Base-by-base conservation (phyloP, 2,329 filamentous ascomycete genomes). In the Pseudocercospora musae region DNA sequence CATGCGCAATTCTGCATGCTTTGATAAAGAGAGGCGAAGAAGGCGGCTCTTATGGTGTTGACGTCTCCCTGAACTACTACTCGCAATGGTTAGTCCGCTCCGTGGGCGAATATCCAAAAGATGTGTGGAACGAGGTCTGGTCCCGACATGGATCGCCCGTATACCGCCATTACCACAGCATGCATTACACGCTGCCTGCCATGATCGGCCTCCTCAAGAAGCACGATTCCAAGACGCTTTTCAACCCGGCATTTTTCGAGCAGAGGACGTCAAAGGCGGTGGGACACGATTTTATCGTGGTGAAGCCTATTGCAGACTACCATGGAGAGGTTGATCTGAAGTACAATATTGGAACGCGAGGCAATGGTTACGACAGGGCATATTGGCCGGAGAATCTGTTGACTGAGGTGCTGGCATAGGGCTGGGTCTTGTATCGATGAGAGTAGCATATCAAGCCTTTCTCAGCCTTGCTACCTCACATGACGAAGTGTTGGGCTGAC, bases 121-220 rank as follows among this genome's bases (percentile, higher is more conserved):
- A 66, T 27, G 71, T 84, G 11, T 85, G 83, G 83, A 66, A 80
- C 11, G 76, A 80, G 11, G 64, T 84, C 1, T 83, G 80, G 77
- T 65, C 70, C 9, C 73, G 77, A 11, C 78, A 84, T 62, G 80
- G 79, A 2, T 73, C 71, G 20, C 78, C 77, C 4, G 76, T 82
- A 1, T 85, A 83, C 73, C 78, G 82, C 10, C 79, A 84, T 68
- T 80, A 81, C 68, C 77, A 85, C 64, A 74, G 77, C 29, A 83
- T 84, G 80, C 62, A 61, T 1, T 76, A 80, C 52, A 59, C 82
- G 5, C 46, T 71, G 11, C 79, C 79, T 7, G 70, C 69, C 3
- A 78, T 79, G 64, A 57, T 81, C 44, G 73, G 74, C 18, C 73
- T 79, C 70, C 67, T 82, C 23, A 59, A 73, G 20, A 67, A 78